phyloP scores from a whole-genome alignment of 345 rosid genomes.

The Eucalyptus sp. region DNA sequence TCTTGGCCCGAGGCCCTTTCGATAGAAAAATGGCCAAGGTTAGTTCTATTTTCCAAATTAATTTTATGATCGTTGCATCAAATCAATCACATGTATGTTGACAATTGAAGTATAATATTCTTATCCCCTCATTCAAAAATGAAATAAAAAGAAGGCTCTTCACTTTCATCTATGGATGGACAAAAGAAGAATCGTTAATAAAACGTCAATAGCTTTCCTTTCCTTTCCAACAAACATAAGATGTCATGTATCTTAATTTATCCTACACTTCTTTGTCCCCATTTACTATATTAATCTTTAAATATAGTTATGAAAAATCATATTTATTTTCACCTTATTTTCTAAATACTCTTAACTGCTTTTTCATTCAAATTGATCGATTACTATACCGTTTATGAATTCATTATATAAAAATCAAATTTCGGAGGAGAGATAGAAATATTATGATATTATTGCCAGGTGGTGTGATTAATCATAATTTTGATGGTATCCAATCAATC shows the following conservation, averaged over 20 bases:
- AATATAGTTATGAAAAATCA: background rate
- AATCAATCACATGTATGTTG: background rate
- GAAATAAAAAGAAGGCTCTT: background rate
- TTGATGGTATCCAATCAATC: background rate
- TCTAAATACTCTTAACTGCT: background rate
- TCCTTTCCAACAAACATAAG: background rate
- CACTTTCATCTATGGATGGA: background rate
- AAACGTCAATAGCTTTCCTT: background rate
- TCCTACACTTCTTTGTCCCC: background rate
- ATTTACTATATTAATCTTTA: background rate
- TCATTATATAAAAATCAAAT: background rate
- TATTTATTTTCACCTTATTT: background rate
- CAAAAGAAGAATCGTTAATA: background rate
- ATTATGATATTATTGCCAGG: background rate
- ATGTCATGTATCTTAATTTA: background rate
- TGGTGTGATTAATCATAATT: background rate
- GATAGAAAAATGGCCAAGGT: background rate
- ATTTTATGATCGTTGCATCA: background rate
- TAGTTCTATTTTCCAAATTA: background rate
- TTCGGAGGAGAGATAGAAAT: fast-evolving
- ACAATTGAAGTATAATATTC: background rate
- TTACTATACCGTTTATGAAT: background rate
- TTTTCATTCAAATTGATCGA: background rate
- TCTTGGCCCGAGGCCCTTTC: background rate
- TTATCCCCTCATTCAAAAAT: background rate